A percentile compares a stretch with the other conserved stretches of the same genome.
Conservation (phyloP, 352 stramenopile genomes). For the Globisporangium cederbergense region DNA sequence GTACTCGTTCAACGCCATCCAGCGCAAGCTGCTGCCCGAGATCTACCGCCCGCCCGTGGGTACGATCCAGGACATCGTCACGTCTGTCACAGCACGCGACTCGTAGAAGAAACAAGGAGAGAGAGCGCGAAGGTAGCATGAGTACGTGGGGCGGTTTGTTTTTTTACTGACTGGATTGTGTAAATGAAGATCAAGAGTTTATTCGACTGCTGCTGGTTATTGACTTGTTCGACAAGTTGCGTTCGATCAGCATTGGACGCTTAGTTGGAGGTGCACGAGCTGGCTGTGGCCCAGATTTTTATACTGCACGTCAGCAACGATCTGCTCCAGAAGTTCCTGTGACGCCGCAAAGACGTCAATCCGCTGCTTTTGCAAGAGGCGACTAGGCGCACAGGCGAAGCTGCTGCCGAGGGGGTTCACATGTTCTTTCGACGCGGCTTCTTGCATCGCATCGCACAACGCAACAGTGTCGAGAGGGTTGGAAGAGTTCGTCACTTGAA, state of each 20-base stretch:
- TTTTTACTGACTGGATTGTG: not conserved
- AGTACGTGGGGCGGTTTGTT: too few species aligned
- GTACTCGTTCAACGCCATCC: slow-evolving; percentile 97
- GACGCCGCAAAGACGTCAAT: slow-evolving; percentile 6
- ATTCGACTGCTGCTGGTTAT: not conserved
- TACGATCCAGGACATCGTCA: slow-evolving; percentile 92
- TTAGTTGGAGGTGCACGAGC: slow-evolving; percentile 1
- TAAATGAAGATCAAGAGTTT: not conserved
- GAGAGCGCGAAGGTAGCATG: too few species aligned
- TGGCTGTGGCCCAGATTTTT: not conserved
- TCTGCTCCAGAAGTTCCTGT: slow-evolving; percentile 7
- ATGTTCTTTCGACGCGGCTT: not conserved
- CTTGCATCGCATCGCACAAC: slow-evolving; percentile 10
- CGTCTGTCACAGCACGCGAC: slow-evolving; percentile 86
- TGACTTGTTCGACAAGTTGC: not conserved
- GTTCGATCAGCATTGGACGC: not conserved
- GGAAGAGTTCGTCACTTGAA: not conserved
- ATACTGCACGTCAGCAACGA: not conserved
- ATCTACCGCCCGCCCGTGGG: slow-evolving; percentile 87
- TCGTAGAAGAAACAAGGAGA: slow-evolving; percentile 31
- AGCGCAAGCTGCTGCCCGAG: slow-evolving; percentile 94
- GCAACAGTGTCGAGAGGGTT: not conserved
- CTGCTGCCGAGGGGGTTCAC: not conserved
- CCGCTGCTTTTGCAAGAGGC: not conserved
- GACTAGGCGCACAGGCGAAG: slow-evolving; percentile 13